Evolutionary conservation across 805 yeast genomes (phyloP).

Genomic region (Alloascoidea hylecoeti): DNA sequence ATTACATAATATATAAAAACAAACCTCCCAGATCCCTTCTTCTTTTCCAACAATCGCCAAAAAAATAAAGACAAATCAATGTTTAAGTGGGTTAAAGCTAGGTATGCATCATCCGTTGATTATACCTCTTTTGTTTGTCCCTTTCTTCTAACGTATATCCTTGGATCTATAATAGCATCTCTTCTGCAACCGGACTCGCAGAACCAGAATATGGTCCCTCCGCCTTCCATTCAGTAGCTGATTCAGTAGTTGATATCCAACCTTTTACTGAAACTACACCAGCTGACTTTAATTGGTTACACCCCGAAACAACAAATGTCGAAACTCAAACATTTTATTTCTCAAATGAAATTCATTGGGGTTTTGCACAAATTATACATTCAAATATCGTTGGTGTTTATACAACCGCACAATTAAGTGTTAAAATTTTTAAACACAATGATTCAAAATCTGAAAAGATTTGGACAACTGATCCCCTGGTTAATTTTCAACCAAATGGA

Average conservation of each 20-base stretch:
- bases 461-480: conserved; percentile 75
- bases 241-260: conserved; percentile 31
- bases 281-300: conserved; percentile 47
- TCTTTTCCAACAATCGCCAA: too few species aligned
- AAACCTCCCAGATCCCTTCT: too few species aligned
- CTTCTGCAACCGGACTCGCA: conserved; percentile 78
- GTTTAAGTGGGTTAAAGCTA: conserved; percentile 64
- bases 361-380: conserved; percentile 38
- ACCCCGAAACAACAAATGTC: conserved; percentile 39
- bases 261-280: conserved; percentile 27
- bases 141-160: not conserved
- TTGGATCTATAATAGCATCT: conserved; percentile 25
- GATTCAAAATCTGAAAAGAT: conserved; percentile 22
- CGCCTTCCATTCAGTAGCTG: conserved; percentile 62
- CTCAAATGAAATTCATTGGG: conserved; percentile 23
- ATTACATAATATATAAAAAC: too few species aligned
- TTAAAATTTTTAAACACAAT: conserved; percentile 43
- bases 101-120: conserved; percentile 3
- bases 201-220: conserved; percentile 80
- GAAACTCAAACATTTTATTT: conserved; percentile 44
- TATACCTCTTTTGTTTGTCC: not conserved
- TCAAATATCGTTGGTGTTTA: conserved; percentile 38
- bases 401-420: conserved; percentile 74
- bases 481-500: conserved; percentile 54
- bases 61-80: too few species aligned